Evolutionary conservation across 176 grass and related monocot species (phyloP).

Genomic region (Microstegium vimineum): DNA sequence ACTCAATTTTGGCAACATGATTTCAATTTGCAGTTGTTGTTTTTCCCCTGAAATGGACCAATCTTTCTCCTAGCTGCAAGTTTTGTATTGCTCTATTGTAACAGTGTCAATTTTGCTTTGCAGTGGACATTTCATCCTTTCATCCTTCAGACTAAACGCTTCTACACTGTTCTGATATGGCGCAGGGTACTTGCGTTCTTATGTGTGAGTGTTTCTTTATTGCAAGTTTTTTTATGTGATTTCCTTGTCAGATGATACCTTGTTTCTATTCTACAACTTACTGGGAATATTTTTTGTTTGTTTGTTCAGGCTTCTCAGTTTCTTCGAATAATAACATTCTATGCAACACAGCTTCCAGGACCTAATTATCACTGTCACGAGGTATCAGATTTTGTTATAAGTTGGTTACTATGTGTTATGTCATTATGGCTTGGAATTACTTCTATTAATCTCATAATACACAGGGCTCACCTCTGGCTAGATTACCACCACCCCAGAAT

Average conservation of each 20-base stretch:
- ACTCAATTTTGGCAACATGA: background rate
- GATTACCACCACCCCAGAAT: constrained; percentile 65
- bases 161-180: constrained; percentile 89
- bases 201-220: constrained; percentile 51
- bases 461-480: constrained; percentile 79
- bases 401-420: background rate
- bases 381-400: constrained; percentile 35
- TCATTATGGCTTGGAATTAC: background rate
- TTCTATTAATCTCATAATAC: background rate
- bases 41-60: background rate
- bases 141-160: constrained; percentile 67
- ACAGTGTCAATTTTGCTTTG: constrained; percentile 13
- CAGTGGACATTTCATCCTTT: constrained; percentile 96
- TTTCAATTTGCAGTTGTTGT: background rate
- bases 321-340: constrained; percentile 83
- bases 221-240: background rate
- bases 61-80: background rate
- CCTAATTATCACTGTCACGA: constrained; percentile 89
- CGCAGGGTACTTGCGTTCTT: constrained; percentile 79
- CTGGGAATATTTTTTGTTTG: background rate
- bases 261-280: background rate
- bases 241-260: background rate
- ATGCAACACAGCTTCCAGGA: constrained; percentile 86
- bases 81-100: background rate
- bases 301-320: constrained; percentile 71